Evolutionary conservation across 371 early-diverging fungal genomes (phyloP), one percentile per base, ranked within the genome.

Genomic region (Mucor irregularis): DNA sequence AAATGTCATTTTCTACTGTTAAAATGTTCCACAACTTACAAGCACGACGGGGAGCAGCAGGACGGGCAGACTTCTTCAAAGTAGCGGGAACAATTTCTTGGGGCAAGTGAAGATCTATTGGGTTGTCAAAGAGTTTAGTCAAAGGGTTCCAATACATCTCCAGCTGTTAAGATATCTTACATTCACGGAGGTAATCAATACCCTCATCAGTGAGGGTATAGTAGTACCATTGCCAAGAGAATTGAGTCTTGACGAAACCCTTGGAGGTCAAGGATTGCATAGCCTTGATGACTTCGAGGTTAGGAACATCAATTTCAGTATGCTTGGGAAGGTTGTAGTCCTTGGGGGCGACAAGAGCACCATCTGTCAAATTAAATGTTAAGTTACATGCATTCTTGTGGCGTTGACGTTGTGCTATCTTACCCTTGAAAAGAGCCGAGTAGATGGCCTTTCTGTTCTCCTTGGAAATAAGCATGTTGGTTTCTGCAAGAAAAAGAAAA

Each of bases 221-320:
- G 92, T 99, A 99, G 84, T 93, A 98, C 89, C 95, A 94, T 75
- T 96, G 98, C 99, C 99, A 99, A 69, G 95, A 95, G 93, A 99
- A 99, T 73, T 90, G 91, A 73, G 92, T 92, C 84, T 90, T 93
- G 77, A 98, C 97, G 63, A 76, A 91, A 69, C 94, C 96, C 76
- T 89, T 91, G 70, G 99, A 98, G 74, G 87, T 83, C 80, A 98
- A 87, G 58, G 95, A 95, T 87, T 96, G 97, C 73, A 97, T 86
- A 57, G 96, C 91, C 91, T 98, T 99, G 89, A 98, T 96, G 73
- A 99, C 99, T 76, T 99, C 89, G 53, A 98, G 85, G 91, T 99
- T 98, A 69, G 96, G 93, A 56, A 99, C 97, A 65, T 90, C 88
- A 72, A 98, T 83, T 61, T 97, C 96, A 61, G 82, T 81, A 85